Base-by-base conservation (phyloP, 352 stramenopile genomes). In the Phytophthora colocasiae region DNA sequence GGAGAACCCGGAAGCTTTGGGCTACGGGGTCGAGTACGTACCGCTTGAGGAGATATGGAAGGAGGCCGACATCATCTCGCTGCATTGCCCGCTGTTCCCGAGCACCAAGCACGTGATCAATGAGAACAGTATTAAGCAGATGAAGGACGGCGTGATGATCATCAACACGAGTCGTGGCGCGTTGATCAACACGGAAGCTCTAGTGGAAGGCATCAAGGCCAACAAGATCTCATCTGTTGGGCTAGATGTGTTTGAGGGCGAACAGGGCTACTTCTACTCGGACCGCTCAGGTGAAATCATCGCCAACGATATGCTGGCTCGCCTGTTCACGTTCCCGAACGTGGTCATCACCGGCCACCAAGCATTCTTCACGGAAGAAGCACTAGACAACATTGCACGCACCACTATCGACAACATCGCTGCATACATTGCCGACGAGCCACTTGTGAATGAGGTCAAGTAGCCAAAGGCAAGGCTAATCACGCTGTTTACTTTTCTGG, bases 131-230 rank as follows among this genome's bases (percentile, higher is more conserved):
- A 83, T 98, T 26, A 60, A 71, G 22, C 83, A 92, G 73, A 93
- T 98, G 72, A 97, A 97, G 77, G 58, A 91, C 24, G 77, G 83
- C n/a, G 87, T 97, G 1, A 78, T 92, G 57, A 76, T 98, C 45
- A 96, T 98, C 75, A 98, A 97, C 71, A 96, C 89, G 8, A 90
- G 82, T 22, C 89, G 91, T 51, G 91, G 92, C 36, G 89, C 82
- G 15, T 62, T 97, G n/a, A 84, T 97, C 40, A 83, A 97, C 71
- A 97, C 86, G n/a, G 75, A 77, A 7, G 85, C 87, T 4, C 68
- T 98, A 1, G 78, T 97, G 17, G 63, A 85, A 27, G 89, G 83
- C 10, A 77, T 98, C 26, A 85, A 95, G 66, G 75, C 71, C n/a
- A 75, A 80, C 46, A 86, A 94, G 52, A 90, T 98, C 43, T 67